Percentiles rank a stretch among this genome's conserved stretches.
Conservation (phyloP, 306 rosid species). For the Macrotyloma uniflorum region DNA sequence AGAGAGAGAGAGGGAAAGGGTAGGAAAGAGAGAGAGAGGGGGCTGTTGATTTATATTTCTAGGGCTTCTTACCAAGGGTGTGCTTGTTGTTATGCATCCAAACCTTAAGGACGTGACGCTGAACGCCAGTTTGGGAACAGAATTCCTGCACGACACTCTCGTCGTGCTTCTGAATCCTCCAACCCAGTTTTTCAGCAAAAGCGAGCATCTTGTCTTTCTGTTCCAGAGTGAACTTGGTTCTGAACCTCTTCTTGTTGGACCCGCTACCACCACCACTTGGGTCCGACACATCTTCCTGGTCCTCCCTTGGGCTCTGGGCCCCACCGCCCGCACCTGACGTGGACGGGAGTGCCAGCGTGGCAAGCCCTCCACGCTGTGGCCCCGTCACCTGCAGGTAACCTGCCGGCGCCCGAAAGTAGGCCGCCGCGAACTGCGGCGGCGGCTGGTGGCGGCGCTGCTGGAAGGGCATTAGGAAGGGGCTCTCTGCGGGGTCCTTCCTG, state of each 20-base stretch:
- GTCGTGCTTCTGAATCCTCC: slow-evolving; percentile 85
- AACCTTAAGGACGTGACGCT: slow-evolving; percentile 84
- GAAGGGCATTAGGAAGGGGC: slow-evolving; percentile 28
- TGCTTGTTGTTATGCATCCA: slow-evolving; percentile 97
- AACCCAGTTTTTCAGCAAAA: slow-evolving; percentile 67
- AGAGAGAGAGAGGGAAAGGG: not conserved
- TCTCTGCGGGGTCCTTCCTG: slow-evolving; percentile 54
- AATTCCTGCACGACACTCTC: slow-evolving; percentile 64
- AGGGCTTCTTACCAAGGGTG: slow-evolving; percentile 92
- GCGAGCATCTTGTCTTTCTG: slow-evolving; percentile 76
- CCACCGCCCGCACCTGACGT: slow-evolving; percentile 63
- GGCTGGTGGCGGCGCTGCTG: slow-evolving; percentile 22
- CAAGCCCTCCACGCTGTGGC: slow-evolving; percentile 34
- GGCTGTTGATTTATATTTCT: not conserved
- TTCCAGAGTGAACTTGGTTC: slow-evolving; percentile 76
- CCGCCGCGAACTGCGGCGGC: slow-evolving; percentile 57
- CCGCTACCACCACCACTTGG: slow-evolving; percentile 54
- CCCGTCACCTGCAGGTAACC: slow-evolving; percentile 71
- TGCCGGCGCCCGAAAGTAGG: slow-evolving; percentile 60
- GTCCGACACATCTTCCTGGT: slow-evolving; percentile 68
- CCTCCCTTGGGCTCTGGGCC: slow-evolving; percentile 55
- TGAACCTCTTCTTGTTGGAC: slow-evolving; percentile 53
- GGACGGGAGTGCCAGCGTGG: slow-evolving; percentile 70
- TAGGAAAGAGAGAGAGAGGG: not conserved
- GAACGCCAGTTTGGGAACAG: slow-evolving; percentile 67